Conservation (phyloP, 169 alveolate species). For the Plasmodium fragile region DNA sequence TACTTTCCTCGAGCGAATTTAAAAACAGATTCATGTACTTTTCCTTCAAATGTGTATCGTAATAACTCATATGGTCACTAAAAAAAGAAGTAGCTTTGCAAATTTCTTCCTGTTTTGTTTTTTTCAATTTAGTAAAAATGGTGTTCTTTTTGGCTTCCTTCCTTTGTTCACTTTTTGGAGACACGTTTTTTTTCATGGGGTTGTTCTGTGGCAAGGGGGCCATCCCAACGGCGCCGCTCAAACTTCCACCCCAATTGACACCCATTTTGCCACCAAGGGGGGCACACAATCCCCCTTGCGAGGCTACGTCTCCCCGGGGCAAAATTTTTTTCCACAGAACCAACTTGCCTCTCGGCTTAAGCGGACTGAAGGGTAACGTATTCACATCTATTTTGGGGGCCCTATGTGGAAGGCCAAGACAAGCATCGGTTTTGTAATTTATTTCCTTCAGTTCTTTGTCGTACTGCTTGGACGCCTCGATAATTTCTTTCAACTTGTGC, state of each 20-base stretch:
- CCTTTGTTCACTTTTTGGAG: not conserved
- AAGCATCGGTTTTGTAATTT: not conserved
- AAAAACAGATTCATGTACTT: constrained; percentile 45
- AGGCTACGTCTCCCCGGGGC: not conserved
- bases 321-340: constrained; percentile 9
- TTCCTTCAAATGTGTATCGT: constrained; percentile 64
- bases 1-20: not conserved
- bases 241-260: too few species aligned
- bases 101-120: constrained; percentile 21
- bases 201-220: not conserved
- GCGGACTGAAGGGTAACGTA: constrained; percentile 5
- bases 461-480: constrained; percentile 49
- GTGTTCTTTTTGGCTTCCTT: not conserved
- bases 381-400: constrained; percentile 28
- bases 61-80: constrained; percentile 28
- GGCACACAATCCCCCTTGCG: not conserved
- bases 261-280: not conserved
- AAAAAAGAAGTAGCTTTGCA: constrained; percentile 29
- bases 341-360: constrained; percentile 4
- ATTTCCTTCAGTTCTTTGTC: constrained; percentile 54
- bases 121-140: constrained; percentile 7
- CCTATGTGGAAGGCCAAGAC: not conserved
- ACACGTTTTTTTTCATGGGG: not conserved
- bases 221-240: not conserved
- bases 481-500: constrained; percentile 34